phyloP scores from a whole-genome alignment of 2,329 filamentous ascomycete species.

The Colletotrichum sp. region DNA sequence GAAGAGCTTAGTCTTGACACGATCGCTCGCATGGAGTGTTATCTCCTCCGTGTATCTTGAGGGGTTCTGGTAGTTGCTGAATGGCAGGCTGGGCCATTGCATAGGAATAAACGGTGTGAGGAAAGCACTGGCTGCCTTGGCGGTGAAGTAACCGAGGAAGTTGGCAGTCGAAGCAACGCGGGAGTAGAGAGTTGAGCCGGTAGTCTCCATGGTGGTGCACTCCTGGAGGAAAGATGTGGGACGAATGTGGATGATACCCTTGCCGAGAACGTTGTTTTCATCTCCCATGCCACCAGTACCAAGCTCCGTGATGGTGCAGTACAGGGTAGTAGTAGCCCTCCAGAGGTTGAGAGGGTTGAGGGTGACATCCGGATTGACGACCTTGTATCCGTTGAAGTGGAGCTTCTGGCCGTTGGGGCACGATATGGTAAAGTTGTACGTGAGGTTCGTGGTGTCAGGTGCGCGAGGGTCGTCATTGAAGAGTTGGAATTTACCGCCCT shows the following conservation, averaged over 20 bases:
- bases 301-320: constrained; percentile 60
- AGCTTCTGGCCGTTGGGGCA: constrained; percentile 56
- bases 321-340: constrained; percentile 66
- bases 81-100: constrained; percentile 55
- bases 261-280: constrained; percentile 53
- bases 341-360: constrained; percentile 62
- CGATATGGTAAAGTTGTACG: constrained; percentile 66
- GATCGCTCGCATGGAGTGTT: constrained; percentile 56
- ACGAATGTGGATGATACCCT: constrained; percentile 63
- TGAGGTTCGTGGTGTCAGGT: constrained; percentile 64
- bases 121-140: constrained; percentile 57
- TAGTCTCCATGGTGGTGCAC: constrained; percentile 56
- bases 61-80: constrained; percentile 55
- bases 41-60: constrained; percentile 48
- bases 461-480: constrained; percentile 59
- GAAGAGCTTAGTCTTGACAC: constrained; percentile 56
- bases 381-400: constrained; percentile 67
- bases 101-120: constrained; percentile 59
- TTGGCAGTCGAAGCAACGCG: constrained; percentile 50
- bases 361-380: constrained; percentile 64
- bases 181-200: constrained; percentile 49
- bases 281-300: constrained; percentile 27
- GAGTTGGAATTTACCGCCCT: constrained; percentile 62
- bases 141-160: constrained; percentile 62
- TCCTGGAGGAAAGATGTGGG: constrained; percentile 59